These are phyloP conservation scores for Corchorus capsularis DNA, from an alignment of 345 rosid genomes.

Conservation along the genomic window DNA sequence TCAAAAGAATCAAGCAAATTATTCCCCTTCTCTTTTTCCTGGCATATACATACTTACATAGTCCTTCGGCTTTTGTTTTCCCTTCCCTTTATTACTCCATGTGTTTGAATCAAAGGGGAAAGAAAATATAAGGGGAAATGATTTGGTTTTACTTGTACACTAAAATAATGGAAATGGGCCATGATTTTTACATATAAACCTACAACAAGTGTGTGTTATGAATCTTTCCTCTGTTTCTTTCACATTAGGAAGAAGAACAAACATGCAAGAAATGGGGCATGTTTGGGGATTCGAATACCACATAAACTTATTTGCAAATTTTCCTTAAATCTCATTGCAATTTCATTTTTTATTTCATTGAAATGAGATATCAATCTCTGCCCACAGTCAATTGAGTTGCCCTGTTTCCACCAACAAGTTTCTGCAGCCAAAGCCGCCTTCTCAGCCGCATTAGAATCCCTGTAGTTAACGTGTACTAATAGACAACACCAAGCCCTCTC, in stretches of 20 bases:
- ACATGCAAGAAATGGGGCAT: neutral
- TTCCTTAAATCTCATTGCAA: neutral
- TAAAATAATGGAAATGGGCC: neutral
- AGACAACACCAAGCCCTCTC: neutral
- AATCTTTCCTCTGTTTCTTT: neutral
- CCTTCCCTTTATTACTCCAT: neutral
- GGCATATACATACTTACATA: neutral
- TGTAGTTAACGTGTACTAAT: neutral
- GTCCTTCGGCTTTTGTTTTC: too few species aligned
- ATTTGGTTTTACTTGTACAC: neutral
- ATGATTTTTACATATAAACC: too few species aligned
- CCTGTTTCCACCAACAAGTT: neutral
- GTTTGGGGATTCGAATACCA: neutral
- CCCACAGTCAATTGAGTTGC: neutral
- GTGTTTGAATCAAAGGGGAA: neutral
- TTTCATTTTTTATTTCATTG: neutral
- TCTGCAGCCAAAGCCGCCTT: neutral
- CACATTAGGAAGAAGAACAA: neutral
- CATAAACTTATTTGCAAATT: neutral
- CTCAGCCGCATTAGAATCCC: neutral
- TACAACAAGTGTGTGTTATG: neutral
- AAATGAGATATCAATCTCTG: neutral
- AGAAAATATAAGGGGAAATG: neutral
- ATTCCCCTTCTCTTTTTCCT: neutral
- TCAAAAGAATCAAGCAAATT: neutral